Evolutionary conservation across 768 basidiomycete species (phyloP).

Genomic region (Boletus sp.): DNA sequence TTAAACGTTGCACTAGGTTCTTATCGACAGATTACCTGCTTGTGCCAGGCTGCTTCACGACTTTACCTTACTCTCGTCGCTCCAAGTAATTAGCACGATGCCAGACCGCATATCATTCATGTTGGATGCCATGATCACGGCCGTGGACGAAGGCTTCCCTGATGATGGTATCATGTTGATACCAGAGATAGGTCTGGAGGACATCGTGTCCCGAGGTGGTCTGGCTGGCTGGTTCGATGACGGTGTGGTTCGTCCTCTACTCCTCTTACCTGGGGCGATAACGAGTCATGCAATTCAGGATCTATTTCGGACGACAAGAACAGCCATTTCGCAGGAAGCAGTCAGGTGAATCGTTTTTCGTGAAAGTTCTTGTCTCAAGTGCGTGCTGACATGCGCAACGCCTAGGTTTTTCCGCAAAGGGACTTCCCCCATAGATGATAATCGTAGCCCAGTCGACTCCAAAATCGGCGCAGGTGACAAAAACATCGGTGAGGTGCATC

Average conservation of each 20-base stretch:
- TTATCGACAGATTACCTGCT: background rate
- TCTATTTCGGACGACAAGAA: background rate
- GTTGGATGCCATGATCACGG: slow-evolving; percentile 2
- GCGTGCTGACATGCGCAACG: too few relatives aligned
- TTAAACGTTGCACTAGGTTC: too few relatives aligned
- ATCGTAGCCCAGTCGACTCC: background rate
- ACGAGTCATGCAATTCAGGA: background rate
- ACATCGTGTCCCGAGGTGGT: slow-evolving; percentile 1
- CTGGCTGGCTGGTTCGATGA: background rate
- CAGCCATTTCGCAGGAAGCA: background rate
- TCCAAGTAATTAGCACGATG: background rate
- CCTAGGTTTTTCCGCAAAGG: too few relatives aligned
- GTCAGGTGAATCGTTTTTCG: background rate
- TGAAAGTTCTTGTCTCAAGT: background rate
- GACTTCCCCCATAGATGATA: too few relatives aligned
- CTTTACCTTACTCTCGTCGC: background rate
- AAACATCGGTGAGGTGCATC: too few relatives aligned
- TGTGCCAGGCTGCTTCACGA: background rate
- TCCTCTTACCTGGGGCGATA: background rate
- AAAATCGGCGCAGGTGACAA: background rate
- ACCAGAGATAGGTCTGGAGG: slow-evolving; percentile 5
- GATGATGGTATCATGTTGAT: slow-evolving; percentile 8
- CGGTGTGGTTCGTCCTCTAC: background rate
- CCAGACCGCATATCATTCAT: background rate
- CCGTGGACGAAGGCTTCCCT: background rate